Evolutionary conservation across 1,284 basidiomycete species (phyloP).

Genomic region (Apiotrichum gamsii): DNA sequence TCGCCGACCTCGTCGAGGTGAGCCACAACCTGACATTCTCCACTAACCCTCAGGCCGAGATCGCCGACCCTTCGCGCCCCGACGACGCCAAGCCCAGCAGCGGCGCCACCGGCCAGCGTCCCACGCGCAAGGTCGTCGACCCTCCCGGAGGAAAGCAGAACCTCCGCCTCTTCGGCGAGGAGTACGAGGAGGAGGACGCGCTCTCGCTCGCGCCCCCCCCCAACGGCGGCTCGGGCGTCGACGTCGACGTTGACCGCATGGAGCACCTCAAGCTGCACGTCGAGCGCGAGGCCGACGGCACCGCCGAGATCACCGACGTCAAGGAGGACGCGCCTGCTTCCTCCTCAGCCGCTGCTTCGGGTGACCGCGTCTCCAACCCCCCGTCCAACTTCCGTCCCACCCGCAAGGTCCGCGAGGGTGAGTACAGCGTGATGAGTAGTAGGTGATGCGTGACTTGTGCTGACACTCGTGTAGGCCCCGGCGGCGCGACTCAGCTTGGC

Average conservation of each 20-base stretch:
- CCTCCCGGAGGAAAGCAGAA: slow-evolving; percentile 43
- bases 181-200: slow-evolving; percentile 45
- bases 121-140: slow-evolving; percentile 44
- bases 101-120: slow-evolving; percentile 30
- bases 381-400: slow-evolving; percentile 41
- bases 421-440: slow-evolving; percentile 4
- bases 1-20: slow-evolving; percentile 46
- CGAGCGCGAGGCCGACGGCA: slow-evolving; percentile 36
- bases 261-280: slow-evolving; percentile 43
- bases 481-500: slow-evolving; percentile 21
- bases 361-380: slow-evolving; percentile 28
- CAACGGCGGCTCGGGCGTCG: slow-evolving; percentile 38
- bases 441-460: not conserved
- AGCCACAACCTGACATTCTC: not conserved
- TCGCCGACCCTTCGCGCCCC: slow-evolving; percentile 40
- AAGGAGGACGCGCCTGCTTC: not conserved
- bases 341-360: not conserved
- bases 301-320: slow-evolving; percentile 36
- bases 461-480: slow-evolving; percentile 35
- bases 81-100: slow-evolving; percentile 27
- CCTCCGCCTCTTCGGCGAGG: slow-evolving; percentile 37
- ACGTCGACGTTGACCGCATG: slow-evolving; percentile 40
- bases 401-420: slow-evolving; percentile 45
- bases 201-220: slow-evolving; percentile 42
- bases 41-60: slow-evolving; percentile 37